Percentiles rank a stretch among this genome's conserved stretches.
Conservation (phyloP, 768 basidiomycete genomes). For the Kwoniella bestiolae region DNA sequence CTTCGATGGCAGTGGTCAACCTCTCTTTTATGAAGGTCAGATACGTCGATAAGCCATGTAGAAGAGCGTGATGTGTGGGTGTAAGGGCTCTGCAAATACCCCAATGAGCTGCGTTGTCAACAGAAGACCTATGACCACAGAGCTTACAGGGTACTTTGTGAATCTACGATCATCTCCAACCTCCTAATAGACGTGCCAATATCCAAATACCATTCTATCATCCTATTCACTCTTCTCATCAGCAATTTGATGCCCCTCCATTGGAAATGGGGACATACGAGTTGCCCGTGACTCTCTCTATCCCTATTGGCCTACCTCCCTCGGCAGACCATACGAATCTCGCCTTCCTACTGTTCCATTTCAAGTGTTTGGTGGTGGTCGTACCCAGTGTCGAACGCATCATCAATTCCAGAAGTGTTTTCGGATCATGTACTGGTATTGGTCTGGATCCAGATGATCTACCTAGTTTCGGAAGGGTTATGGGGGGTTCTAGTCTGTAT, state of each 20-base stretch:
- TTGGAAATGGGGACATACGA: constrained; percentile 21
- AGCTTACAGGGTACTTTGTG: constrained; percentile 31
- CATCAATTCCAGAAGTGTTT: constrained; percentile 25
- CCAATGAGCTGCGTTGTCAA: too few relatives aligned
- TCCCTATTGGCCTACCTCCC: constrained; percentile 18
- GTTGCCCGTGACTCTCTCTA: constrained; percentile 20
- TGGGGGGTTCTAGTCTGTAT: constrained; percentile 13
- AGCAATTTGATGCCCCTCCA: neutral
- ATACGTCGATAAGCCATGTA: constrained; percentile 42
- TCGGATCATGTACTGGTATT: constrained; percentile 16
- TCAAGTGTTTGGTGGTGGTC: constrained; percentile 23
- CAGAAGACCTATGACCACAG: too few relatives aligned
- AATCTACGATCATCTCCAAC: constrained; percentile 41
- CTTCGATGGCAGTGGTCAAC: constrained; percentile 25
- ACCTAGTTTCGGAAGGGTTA: constrained; percentile 8
- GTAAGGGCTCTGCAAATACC: constrained; percentile 32
- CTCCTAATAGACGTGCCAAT: constrained; percentile 40
- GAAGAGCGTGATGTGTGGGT: constrained; percentile 47
- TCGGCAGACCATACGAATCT: constrained; percentile 26
- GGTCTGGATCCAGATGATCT: neutral
- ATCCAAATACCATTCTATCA: constrained; percentile 28
- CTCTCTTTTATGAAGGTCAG: constrained; percentile 41
- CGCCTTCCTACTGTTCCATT: constrained; percentile 33
- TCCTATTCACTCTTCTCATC: constrained; percentile 18
- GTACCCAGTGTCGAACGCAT: constrained; percentile 44